Evolutionary conservation across 495 filamentous ascomycete genomes (phyloP).

Genomic region (Hypoxylon cercidicola): DNA sequence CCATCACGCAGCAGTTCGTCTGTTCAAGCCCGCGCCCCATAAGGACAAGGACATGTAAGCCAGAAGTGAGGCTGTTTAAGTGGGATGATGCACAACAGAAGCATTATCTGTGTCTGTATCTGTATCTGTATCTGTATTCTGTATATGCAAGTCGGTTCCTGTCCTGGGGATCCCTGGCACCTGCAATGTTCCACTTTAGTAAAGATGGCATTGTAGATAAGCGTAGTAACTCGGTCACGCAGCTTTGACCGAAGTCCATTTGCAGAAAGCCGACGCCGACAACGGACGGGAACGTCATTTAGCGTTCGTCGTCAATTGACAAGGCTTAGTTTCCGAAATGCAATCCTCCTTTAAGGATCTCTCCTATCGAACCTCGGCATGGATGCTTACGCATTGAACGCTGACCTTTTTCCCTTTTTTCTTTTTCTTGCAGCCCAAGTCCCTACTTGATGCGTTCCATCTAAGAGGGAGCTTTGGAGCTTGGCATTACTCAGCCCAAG

Average conservation of each 20-base stretch:
- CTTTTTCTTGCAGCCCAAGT: conserved; percentile 22
- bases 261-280: conserved; percentile 15
- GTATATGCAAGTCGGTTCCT: neutral
- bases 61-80: conserved; percentile 39
- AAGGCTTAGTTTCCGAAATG: conserved; percentile 22
- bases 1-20: conserved; percentile 21
- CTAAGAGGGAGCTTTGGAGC: conserved; percentile 1
- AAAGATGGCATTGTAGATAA: conserved; percentile 19
- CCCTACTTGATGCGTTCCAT: conserved; percentile 25
- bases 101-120: too few species aligned
- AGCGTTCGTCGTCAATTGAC: conserved; percentile 8
- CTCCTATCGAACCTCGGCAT: conserved; percentile 8
- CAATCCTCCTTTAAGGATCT: conserved; percentile 11
- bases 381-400: conserved; percentile 10
- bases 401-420: neutral
- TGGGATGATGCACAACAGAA: conserved; percentile 26
- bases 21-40: conserved; percentile 25
- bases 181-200: conserved; percentile 28
- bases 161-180: neutral
- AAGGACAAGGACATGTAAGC: conserved; percentile 9
- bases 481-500: conserved; percentile 23
- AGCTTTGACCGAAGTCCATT: conserved; percentile 30
- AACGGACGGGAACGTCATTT: conserved; percentile 13
- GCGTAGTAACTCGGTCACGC: too few species aligned
- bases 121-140: too few species aligned